Conservation (phyloP, 2,329 filamentous ascomycete species). For the Talaromyces piceae region DNA sequence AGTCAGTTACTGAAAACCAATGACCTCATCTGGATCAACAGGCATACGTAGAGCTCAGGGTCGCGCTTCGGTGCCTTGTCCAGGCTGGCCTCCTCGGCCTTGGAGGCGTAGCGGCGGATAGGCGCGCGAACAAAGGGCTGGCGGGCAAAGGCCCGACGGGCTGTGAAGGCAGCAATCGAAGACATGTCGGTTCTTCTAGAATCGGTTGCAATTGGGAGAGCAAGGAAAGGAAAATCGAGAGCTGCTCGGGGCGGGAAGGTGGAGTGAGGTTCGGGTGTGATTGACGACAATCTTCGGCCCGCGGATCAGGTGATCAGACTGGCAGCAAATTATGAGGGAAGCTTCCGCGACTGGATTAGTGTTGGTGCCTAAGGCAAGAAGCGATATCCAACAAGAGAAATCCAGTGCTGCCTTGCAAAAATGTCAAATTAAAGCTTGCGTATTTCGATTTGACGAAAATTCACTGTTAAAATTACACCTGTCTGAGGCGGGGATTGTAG, state of each 20-base stretch:
- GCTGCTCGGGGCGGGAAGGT: not conserved
- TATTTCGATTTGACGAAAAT: not conserved
- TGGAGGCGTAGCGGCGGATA: slow-evolving; percentile 32
- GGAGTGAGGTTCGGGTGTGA: slow-evolving; percentile 6
- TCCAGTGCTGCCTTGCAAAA: too few relatives aligned
- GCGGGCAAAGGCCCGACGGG: slow-evolving; percentile 35
- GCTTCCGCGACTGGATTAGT: not conserved
- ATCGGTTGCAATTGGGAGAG: not conserved
- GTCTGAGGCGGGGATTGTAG: not conserved
- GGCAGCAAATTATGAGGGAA: too few relatives aligned
- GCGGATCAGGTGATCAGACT: slow-evolving; percentile 11
- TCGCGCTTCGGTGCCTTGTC: slow-evolving; percentile 60
- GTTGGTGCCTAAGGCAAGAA: not conserved
- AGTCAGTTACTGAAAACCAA: slow-evolving; percentile 1
- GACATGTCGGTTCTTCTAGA: slow-evolving; percentile 24
- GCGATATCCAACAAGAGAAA: too few relatives aligned
- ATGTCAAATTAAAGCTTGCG: too few relatives aligned
- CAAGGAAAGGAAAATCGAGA: not conserved
- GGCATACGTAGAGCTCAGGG: slow-evolving; percentile 67
- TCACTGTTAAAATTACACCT: not conserved
- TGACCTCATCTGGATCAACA: not conserved
- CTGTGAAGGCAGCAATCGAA: slow-evolving; percentile 35
- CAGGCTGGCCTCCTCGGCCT: slow-evolving; percentile 45
- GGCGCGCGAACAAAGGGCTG: slow-evolving; percentile 32
- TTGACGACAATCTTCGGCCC: slow-evolving; percentile 12